Evolutionary conservation across 108 stramenopile genomes (phyloP), one percentile per base, ranked within the genome.

Genomic region (Phaeodactylum tricornutum): DNA sequence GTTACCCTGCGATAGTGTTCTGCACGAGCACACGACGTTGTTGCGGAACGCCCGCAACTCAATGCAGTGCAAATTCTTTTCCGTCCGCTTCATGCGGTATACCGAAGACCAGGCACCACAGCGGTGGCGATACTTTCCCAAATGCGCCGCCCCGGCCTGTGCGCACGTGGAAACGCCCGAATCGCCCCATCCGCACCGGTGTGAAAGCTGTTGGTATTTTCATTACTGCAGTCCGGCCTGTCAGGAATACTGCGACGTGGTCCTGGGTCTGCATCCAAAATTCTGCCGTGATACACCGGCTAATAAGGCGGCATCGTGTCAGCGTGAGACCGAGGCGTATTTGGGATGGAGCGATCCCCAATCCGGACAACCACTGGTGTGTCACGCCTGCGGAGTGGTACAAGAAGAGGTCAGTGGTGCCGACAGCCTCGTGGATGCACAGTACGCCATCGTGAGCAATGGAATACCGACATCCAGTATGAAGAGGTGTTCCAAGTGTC

Each of bases 221-320:
- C 69, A 71, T 51, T 71, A 51, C 33, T 71, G 69, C 23, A 55
- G 53, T 31, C 27, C 55, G 9, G 63, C 69, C 4, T 71, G 69
- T 29, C 48, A 44, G 17, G 50, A 60, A 12, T 65, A 65, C 27
- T 58, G 43, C 15, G 63, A 70, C 23, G 48, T 49, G 2, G 27
- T 65, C 1, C 24, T 55, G 20, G 57, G 42, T 17, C 33, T 54
- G 20, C 67, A 69, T 34, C 15, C 2, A 1, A 39, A 39, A 14
- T 65, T 57, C 30, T 69, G 67, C 39, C 17, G 42, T 11, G 50
- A 47, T 11, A 59, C 63, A 11, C 69, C 69, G 3, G 33, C 39
- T 6, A 29, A 43, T 7, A 61, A 64, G 37, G 55, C 57, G 42
- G 44, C 58, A 11, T 23, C 52, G 14, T 43, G 56, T 47, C 47